Percentiles rank a stretch among this genome's conserved stretches.
Conservation (phyloP, 1,139 yeast species). For the Diutina siamensis region DNA sequence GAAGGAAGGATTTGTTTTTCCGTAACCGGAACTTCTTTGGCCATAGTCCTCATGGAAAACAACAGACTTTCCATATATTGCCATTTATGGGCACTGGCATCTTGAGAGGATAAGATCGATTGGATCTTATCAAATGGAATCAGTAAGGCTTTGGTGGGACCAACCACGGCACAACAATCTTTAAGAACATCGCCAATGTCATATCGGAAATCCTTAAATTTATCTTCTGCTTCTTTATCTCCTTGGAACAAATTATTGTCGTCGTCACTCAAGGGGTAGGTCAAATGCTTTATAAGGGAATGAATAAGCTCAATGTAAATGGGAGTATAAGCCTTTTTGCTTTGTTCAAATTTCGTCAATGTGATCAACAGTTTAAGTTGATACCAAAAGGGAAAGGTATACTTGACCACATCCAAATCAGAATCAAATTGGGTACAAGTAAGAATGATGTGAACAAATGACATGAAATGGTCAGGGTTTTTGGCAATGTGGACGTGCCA, state of each 20-base stretch:
- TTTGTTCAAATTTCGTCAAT: constrained; percentile 48
- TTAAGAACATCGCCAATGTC: constrained; percentile 95
- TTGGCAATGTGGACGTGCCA: constrained; percentile 87
- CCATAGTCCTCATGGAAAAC: constrained; percentile 89
- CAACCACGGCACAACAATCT: constrained; percentile 87
- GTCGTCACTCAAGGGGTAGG: constrained; percentile 49
- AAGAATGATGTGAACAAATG: constrained; percentile 64
- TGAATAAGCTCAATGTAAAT: constrained; percentile 54
- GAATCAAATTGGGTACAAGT: constrained; percentile 53
- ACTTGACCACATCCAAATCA: constrained; percentile 81
- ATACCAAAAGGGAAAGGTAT: constrained; percentile 91
- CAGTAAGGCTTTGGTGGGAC: constrained; percentile 55
- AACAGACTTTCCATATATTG: constrained; percentile 85
- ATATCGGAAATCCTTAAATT: constrained; percentile 85
- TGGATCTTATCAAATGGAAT: constrained; percentile 50
- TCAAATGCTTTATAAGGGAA: constrained; percentile 59
- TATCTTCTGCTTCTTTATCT: constrained; percentile 77
- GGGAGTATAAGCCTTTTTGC: constrained; percentile 46
- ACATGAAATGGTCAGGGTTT: constrained; percentile 57
- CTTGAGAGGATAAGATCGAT: constrained; percentile 6
- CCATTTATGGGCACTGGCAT: constrained; percentile 43
- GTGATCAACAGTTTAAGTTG: constrained; percentile 62
- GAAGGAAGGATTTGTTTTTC: constrained; percentile 68
- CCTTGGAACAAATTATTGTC: constrained; percentile 38
- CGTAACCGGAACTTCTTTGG: constrained; percentile 66